phyloP scores from a whole-genome alignment of 495 filamentous ascomycete species.

The Trypethelium eluteriae region DNA sequence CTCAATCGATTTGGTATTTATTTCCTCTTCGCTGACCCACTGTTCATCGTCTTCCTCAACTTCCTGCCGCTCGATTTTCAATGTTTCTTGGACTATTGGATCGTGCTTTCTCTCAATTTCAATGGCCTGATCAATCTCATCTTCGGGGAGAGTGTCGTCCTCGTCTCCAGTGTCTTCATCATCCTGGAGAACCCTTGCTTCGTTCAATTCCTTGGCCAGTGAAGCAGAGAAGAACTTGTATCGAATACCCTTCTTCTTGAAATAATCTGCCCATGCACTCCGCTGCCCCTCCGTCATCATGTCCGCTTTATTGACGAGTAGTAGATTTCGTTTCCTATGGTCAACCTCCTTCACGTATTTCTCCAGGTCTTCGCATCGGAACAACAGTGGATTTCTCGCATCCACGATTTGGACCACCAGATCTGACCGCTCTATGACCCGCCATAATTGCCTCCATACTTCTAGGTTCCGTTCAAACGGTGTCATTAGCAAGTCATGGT shows the following conservation, averaged over 20 bases:
- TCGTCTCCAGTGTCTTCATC: slow-evolving; percentile 37
- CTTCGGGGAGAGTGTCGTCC: slow-evolving; percentile 24
- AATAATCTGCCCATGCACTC: slow-evolving; percentile 79
- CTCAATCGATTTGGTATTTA: slow-evolving; percentile 32
- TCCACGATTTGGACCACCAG: slow-evolving; percentile 98
- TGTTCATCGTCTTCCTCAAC: slow-evolving; percentile 38
- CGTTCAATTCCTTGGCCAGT: slow-evolving; percentile 80
- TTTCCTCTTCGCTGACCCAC: slow-evolving; percentile 31
- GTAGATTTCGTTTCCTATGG: slow-evolving; percentile 76
- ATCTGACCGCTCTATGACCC: slow-evolving; percentile 95
- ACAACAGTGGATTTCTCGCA: slow-evolving; percentile 87
- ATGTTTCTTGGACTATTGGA: slow-evolving; percentile 19
- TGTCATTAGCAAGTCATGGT: slow-evolving; percentile 90
- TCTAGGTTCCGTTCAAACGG: slow-evolving; percentile 97
- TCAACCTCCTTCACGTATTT: slow-evolving; percentile 90
- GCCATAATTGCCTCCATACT: slow-evolving; percentile 97
- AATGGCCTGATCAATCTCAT: slow-evolving; percentile 29
- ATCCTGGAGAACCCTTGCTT: slow-evolving; percentile 50
- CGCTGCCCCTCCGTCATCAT: slow-evolving; percentile 92
- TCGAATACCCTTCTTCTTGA: slow-evolving; percentile 68
- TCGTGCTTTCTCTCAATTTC: slow-evolving; percentile 17
- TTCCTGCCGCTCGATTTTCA: slow-evolving; percentile 29
- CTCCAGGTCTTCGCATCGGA: slow-evolving; percentile 89
- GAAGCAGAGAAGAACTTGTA: slow-evolving; percentile 95
- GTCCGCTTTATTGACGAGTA: slow-evolving; percentile 98